These are phyloP conservation scores for Oidiodendron maius DNA, from an alignment of 495 filamentous ascomycete genomes.

Conservation along the genomic window DNA sequence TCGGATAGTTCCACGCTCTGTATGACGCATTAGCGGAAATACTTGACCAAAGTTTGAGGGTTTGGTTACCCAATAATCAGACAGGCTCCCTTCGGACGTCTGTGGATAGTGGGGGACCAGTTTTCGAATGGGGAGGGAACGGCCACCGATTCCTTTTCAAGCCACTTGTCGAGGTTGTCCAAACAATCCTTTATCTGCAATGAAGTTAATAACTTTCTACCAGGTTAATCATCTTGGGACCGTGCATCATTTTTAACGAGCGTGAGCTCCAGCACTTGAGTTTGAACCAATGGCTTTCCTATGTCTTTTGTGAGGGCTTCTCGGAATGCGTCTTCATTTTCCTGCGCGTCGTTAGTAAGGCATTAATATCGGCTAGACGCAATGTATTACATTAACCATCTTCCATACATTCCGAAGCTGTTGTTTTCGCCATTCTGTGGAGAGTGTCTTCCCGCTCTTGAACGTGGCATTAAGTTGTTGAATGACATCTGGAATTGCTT, in stretches of 20 bases:
- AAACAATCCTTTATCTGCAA: not conserved
- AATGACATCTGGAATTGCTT: not conserved
- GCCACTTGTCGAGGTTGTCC: conserved; percentile 1
- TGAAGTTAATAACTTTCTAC: not conserved
- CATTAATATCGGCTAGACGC: not conserved
- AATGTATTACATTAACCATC: not conserved
- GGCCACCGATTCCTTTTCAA: not conserved
- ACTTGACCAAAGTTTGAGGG: not conserved
- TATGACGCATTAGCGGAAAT: not conserved
- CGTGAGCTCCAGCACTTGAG: not conserved
- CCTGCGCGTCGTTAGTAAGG: not conserved
- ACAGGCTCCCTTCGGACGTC: not conserved
- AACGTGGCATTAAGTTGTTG: not conserved
- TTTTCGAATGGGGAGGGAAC: not conserved
- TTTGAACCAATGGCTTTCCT: not conserved
- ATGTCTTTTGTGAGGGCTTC: not conserved
- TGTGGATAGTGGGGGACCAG: not conserved
- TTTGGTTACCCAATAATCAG: not conserved
- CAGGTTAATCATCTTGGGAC: not conserved
- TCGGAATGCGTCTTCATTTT: conserved; percentile 1
- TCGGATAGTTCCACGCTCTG: not conserved
- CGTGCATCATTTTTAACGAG: not conserved
- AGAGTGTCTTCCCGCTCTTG: not conserved
- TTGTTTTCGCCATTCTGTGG: not conserved
- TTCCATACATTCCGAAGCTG: not conserved